Base-by-base conservation (phyloP, 2,329 filamentous ascomycete species). In the Alternaria ethzedia region DNA sequence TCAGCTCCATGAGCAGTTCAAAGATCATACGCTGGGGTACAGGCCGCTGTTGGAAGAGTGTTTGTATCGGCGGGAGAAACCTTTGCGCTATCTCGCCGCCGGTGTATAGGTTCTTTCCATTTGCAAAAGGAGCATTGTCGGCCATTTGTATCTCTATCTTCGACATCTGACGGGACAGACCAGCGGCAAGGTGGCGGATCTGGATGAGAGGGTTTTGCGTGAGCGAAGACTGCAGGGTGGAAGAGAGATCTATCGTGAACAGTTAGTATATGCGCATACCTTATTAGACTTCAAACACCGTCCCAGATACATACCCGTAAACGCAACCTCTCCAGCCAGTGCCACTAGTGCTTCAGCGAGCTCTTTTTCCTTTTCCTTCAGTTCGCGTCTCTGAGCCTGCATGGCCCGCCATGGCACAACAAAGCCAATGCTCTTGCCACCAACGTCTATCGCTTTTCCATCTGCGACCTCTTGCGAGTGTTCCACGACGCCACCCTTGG, bases 341-440 rank as follows among this genome's bases (percentile, higher is more conserved):
- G 75, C 73, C 1, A 78, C 76, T 20, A 79, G 57, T 6, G 74
- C 75, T 64, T 79, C 76, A 11, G 76, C 76, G 26, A 78, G 60
- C 61, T 78, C 73, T 50, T 75, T 79, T 26, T 79, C 76, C 54
- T 72, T 77, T 56, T 76, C 73, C 6, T 67, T 65, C 61, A 78
- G 43, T 59, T 79, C 75, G 50, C 68, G 62, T 59, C 75, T 69
- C 58, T 78, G 75, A 12, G 73, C 71, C 61, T 78, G 75, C 75
- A 79, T 77, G 43, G 74, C 75, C 52, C 75, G 67, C 76, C 75
- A 79, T 66, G 76, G 75, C 32, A 79, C 75, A 13, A 78, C 74
- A 20, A 78, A 78, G 60, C 76, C 72, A 20, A 78, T 79, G 58
- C 75, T 77, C 65, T 71, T 75, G 32, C 71, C 72, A 6, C 61